Conservation (phyloP, 495 filamentous ascomycete species). For the Ramalina peruviana region DNA sequence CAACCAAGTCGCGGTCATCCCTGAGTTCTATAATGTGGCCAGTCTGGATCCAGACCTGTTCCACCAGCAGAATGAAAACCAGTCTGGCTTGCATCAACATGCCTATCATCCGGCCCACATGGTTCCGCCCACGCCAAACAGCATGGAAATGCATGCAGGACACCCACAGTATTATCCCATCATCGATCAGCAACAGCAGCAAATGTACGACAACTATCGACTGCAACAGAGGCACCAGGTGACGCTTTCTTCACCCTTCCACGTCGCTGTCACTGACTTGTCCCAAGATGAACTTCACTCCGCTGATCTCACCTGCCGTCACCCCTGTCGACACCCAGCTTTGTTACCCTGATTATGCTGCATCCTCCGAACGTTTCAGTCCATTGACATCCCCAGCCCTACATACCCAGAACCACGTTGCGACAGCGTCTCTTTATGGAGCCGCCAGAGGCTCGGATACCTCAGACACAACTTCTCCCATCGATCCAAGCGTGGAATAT, state of each 20-base stretch:
- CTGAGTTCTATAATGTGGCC: constrained; percentile 6
- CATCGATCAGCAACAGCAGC: constrained; percentile 44
- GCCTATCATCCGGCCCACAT: constrained; percentile 43
- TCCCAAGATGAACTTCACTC: constrained; percentile 72
- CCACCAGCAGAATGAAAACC: constrained; percentile 18
- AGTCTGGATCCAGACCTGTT: constrained; percentile 14
- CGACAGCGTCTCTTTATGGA: constrained; percentile 26
- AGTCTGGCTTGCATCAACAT: constrained; percentile 35
- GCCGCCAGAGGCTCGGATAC: constrained; percentile 23
- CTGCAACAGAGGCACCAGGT: constrained; percentile 73
- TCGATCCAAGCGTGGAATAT: constrained; percentile 31
- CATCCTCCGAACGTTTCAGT: constrained; percentile 84
- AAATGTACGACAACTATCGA: constrained; percentile 59
- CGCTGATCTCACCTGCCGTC: constrained; percentile 86
- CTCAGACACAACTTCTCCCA: constrained; percentile 31
- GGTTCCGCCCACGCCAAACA: constrained; percentile 87
- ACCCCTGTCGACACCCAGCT: constrained; percentile 82
- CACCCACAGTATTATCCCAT: constrained; percentile 44
- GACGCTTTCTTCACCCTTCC: constrained; percentile 17
- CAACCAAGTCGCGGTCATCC: constrained; percentile 27
- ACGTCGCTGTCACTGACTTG: constrained; percentile 3
- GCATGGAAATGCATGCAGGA: constrained; percentile 70
- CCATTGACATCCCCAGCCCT: constrained; percentile 86
- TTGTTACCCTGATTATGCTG: constrained; percentile 63
- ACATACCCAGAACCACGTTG: constrained; percentile 51